Conservation (phyloP, 257 asterid genomes). For the Nicotiana tabacum region DNA sequence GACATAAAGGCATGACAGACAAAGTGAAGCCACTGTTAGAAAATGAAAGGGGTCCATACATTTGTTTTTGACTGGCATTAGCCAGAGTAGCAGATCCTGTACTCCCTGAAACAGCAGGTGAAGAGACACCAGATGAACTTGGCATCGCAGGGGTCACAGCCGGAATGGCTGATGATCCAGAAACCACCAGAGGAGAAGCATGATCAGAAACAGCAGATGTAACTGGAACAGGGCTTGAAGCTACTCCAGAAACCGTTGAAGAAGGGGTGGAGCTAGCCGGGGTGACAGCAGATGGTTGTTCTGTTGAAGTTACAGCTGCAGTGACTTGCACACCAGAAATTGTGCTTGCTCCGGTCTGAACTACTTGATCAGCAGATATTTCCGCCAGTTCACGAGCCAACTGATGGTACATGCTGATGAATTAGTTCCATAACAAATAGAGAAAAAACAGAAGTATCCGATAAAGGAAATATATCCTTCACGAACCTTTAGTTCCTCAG, state of each 20-base stretch:
- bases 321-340: constrained; percentile 35
- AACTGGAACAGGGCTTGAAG: constrained; percentile 52
- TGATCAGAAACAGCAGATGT: constrained; percentile 46
- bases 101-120: constrained; percentile 41
- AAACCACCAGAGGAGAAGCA: constrained; percentile 38
- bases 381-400: constrained; percentile 92
- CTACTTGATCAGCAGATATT: constrained; percentile 52
- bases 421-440: constrained; percentile 24
- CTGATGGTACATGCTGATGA: constrained; percentile 38
- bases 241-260: constrained; percentile 35
- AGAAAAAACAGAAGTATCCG: neutral
- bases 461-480: neutral
- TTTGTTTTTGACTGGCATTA: constrained; percentile 27
- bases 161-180: constrained; percentile 52
- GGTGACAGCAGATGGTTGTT: constrained; percentile 40
- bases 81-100: constrained; percentile 35
- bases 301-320: constrained; percentile 37
- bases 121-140: constrained; percentile 35
- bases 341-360: constrained; percentile 33
- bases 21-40: neutral
- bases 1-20: neutral
- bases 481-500: constrained; percentile 86
- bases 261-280: constrained; percentile 36
- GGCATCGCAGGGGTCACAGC: constrained; percentile 33
- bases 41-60: constrained; percentile 25